Base-by-base conservation (phyloP, 768 basidiomycete species). In the Podaxis carcinomalis region DNA sequence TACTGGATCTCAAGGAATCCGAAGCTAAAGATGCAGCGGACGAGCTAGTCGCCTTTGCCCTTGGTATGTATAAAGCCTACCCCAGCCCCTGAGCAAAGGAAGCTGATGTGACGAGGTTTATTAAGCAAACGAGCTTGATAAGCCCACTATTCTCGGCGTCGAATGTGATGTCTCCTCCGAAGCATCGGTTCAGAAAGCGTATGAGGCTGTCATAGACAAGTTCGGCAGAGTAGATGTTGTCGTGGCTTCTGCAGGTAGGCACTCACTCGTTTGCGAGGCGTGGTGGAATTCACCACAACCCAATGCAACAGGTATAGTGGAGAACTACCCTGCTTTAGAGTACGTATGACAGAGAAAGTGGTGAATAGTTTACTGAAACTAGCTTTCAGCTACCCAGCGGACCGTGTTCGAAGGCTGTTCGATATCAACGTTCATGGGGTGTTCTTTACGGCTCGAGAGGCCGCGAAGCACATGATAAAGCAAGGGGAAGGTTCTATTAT, bases 381-480 rank as follows among this genome's bases (percentile, higher is more conserved):
- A 42, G 35, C 36, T 25, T 19, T 54, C 59, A 92, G 90, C 50
- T 94, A 98, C 76, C 95, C 95, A 2, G 84, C 87, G 56, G 89
- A 93, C 63, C 88, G 90, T 55, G 85, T 93, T 67, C 88, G 88
- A 72, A 84, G 86, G 58, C 77, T 98, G 58, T 92, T 89, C 70
- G 93, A 94, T 68, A 85, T 98, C 78, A 98, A 98, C 69, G 91
- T 98, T 46, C 92, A 97, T 71, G 95, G 95, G 58, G 86, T 87
- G 13, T 95, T 92, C 78, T 96, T 89, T 77, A 96, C 94, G n/a
- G 96, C 96, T 9, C 88, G 96, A 27, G 95, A 98, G 74, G 95
- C 92, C 1, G 95, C 95, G 50, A 88, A 89, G 65, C 80, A 84
- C 74, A 98, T 98, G 96, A 90, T 95, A 63, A 84, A 88, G 7